Percentiles rank a stretch among this genome's conserved stretches.
These are phyloP conservation scores for Yamadazyma diddensiae DNA, from an alignment of 1,139 yeast species.

Conservation along the genomic window DNA sequence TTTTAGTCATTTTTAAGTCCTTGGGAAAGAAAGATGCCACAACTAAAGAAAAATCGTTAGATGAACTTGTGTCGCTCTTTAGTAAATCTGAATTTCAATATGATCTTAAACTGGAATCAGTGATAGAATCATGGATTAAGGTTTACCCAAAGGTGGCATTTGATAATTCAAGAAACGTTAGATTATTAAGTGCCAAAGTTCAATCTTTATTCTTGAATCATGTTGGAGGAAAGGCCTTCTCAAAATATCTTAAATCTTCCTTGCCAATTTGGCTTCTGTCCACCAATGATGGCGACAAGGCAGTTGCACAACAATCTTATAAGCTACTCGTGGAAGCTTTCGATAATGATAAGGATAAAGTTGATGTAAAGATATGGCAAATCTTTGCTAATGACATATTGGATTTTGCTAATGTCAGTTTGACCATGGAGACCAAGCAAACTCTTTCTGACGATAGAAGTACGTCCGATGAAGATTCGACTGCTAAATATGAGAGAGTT, in stretches of 20 bases:
- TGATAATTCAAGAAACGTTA: conserved; percentile 64
- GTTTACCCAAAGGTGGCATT: conserved; percentile 74
- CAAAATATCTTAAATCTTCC: conserved; percentile 66
- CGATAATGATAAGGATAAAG: conserved; percentile 53
- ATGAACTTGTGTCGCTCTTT: conserved; percentile 44
- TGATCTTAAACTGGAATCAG: conserved; percentile 42
- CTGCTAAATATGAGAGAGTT: conserved; percentile 63
- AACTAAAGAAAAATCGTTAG: conserved; percentile 78
- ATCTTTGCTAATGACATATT: conserved; percentile 56
- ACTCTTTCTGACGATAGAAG: conserved; percentile 76
- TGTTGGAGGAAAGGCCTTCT: conserved; percentile 58
- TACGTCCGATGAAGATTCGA: conserved; percentile 63
- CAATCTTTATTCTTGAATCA: conserved; percentile 49
- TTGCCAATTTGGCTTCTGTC: conserved; percentile 76
- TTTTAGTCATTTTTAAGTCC: conserved; percentile 68
- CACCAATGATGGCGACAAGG: conserved; percentile 61
- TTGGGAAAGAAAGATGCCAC: conserved; percentile 74
- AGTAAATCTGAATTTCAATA: conserved; percentile 15
- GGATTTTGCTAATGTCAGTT: conserved; percentile 49
- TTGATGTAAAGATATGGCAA: conserved; percentile 54
- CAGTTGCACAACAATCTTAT: conserved; percentile 53
- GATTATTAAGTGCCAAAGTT: conserved; percentile 59
- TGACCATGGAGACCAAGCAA: conserved; percentile 55
- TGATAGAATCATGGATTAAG: conserved; percentile 72
- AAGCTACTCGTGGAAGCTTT: conserved; percentile 52